Conservation (phyloP, 2,329 filamentous ascomycete species). For the Cercospora beticola region DNA sequence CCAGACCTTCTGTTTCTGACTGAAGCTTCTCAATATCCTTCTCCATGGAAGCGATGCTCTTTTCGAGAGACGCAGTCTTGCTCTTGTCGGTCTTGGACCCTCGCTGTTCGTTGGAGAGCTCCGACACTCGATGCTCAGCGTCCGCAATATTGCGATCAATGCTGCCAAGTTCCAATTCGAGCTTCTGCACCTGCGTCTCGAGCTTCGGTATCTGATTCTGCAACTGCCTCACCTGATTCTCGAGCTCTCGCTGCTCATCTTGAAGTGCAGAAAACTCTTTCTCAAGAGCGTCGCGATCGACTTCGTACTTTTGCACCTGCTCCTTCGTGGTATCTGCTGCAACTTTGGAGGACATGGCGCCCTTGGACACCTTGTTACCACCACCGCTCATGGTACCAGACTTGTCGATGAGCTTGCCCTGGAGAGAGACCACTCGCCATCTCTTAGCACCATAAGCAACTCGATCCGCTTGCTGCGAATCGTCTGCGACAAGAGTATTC, state of each 20-base stretch:
- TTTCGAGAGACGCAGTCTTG: constrained; percentile 70
- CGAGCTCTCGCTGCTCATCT: constrained; percentile 76
- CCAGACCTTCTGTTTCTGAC: constrained; percentile 81
- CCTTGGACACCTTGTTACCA: constrained; percentile 84
- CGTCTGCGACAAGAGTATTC: constrained; percentile 88
- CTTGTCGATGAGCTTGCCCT: constrained; percentile 94
- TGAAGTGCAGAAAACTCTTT: constrained; percentile 81
- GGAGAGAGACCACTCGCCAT: constrained; percentile 95
- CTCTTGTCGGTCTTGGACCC: constrained; percentile 77
- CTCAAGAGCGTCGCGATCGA: constrained; percentile 81
- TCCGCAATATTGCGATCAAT: constrained; percentile 80
- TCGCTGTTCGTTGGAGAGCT: constrained; percentile 77
- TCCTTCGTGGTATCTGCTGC: constrained; percentile 84
- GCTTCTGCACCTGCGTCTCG: constrained; percentile 89
- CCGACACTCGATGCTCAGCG: constrained; percentile 78
- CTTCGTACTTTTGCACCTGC: constrained; percentile 81
- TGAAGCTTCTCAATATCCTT: constrained; percentile 77
- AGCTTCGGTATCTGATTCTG: constrained; percentile 77
- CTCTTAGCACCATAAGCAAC: constrained; percentile 92
- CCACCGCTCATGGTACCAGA: constrained; percentile 99
- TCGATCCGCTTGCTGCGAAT: constrained; percentile 92
- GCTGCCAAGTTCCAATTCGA: constrained; percentile 83
- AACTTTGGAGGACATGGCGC: constrained; percentile 95
- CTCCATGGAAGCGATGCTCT: constrained; percentile 72
- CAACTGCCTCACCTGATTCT: constrained; percentile 69